phyloP scores from a whole-genome alignment of 1,139 yeast genomes.

The Taphrina flavorubra region DNA sequence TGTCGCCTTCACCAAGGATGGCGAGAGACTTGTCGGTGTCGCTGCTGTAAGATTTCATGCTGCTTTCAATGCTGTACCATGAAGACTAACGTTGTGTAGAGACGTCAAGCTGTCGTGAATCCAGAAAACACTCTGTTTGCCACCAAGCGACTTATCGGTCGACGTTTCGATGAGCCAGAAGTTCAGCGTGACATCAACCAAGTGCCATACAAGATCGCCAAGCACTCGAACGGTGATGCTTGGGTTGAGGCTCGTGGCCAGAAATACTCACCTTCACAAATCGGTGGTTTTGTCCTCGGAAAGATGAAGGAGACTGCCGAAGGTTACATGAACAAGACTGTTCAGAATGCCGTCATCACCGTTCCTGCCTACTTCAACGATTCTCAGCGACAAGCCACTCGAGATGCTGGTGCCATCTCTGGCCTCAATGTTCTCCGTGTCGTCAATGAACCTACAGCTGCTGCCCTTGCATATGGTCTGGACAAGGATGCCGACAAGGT shows the following conservation, averaged over 20 bases:
- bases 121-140: slow-evolving; percentile 97
- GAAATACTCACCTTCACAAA: slow-evolving; percentile 93
- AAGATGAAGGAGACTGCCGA: slow-evolving; percentile 98
- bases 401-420: slow-evolving; percentile 97
- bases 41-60: slow-evolving; percentile 62
- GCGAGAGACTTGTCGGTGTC: slow-evolving; percentile 94
- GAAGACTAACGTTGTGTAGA: slow-evolving; percentile 49
- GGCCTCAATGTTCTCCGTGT: slow-evolving; percentile 96
- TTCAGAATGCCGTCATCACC: slow-evolving; percentile 91
- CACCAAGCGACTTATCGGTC: slow-evolving; percentile 97
- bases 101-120: slow-evolving; percentile 98
- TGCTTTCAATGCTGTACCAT: too few relatives aligned
- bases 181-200: slow-evolving; percentile 96
- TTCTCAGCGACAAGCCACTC: slow-evolving; percentile 98
- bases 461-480: slow-evolving; percentile 96
- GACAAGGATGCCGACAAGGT: slow-evolving; percentile 78
- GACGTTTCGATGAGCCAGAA: slow-evolving; percentile 94
- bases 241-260: slow-evolving; percentile 98
- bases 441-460: slow-evolving; percentile 99
- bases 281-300: slow-evolving; percentile 95
- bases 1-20: slow-evolving; percentile 96
- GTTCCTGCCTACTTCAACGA: slow-evolving; percentile 98
- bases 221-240: slow-evolving; percentile 97
- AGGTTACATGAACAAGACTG: slow-evolving; percentile 81
- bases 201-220: slow-evolving; percentile 96